Conservation (phyloP, 2,329 filamentous ascomycete species). For the Phaeosphaeriaceae sp. region DNA sequence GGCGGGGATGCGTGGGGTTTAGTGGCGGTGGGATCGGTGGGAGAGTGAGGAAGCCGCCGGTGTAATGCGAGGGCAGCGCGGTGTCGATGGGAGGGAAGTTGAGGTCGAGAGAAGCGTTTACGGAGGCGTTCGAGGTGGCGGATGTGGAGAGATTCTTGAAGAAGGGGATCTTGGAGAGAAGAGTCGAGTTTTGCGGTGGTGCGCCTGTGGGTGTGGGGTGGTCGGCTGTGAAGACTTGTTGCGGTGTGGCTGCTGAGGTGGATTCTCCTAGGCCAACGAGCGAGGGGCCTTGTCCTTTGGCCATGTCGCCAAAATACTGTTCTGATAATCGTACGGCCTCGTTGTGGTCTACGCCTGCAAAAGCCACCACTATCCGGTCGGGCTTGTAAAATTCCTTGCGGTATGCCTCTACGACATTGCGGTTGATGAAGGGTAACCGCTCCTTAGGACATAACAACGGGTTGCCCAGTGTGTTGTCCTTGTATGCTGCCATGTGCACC, state of each 20-base stretch:
- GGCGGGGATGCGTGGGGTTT: conserved; percentile 77
- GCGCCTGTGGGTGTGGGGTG: conserved; percentile 47
- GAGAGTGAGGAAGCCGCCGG: conserved; percentile 88
- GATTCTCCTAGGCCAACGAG: conserved; percentile 39
- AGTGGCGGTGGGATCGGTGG: conserved; percentile 78
- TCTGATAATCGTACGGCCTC: conserved; percentile 81
- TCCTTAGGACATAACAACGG: conserved; percentile 91
- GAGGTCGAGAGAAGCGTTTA: conserved; percentile 56
- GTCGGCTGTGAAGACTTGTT: conserved; percentile 55
- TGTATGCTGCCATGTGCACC: conserved; percentile 93
- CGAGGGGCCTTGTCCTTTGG: conserved; percentile 57
- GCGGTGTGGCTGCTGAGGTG: conserved; percentile 29
- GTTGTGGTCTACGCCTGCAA: conserved; percentile 85
- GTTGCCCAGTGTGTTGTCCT: conserved; percentile 94
- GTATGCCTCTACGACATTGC: conserved; percentile 77
- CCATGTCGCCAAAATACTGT: conserved; percentile 92
- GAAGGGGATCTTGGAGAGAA: conserved; percentile 86
- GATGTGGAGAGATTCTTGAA: conserved; percentile 88
- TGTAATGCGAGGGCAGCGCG: conserved; percentile 77
- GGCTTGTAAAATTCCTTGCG: conserved; percentile 84
- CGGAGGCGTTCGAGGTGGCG: conserved; percentile 66
- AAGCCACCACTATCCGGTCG: conserved; percentile 91
- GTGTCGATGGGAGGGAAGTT: conserved; percentile 62
- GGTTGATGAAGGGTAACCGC: conserved; percentile 76
- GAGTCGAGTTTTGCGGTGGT: conserved; percentile 63